Percentiles rank a stretch among this genome's conserved stretches.
Evolutionary conservation across 2,329 filamentous ascomycete genomes (phyloP).

Genomic region (Epichloe gansuensis): DNA sequence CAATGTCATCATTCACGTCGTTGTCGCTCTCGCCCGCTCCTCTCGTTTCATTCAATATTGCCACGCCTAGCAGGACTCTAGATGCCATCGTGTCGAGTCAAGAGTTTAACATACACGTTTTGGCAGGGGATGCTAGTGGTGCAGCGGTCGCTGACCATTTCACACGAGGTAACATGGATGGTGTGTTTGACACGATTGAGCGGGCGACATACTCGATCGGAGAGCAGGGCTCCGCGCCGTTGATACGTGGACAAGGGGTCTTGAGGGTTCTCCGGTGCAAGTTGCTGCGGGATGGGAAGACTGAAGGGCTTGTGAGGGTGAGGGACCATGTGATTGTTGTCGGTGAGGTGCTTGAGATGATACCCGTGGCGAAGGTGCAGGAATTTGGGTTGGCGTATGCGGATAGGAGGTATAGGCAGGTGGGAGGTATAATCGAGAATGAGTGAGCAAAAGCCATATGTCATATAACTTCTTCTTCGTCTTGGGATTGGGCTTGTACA

Average conservation of each 20-base stretch:
- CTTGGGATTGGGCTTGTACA: no score
- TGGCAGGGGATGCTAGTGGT: slow-evolving; percentile 34
- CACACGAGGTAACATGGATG: slow-evolving; percentile 33
- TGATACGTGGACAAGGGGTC: slow-evolving; percentile 40
- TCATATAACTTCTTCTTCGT: neutral
- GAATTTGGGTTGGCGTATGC: slow-evolving; percentile 37
- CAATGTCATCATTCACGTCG: slow-evolving; percentile 48
- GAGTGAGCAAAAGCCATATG: slow-evolving; percentile 1
- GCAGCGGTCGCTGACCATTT: slow-evolving; percentile 40
- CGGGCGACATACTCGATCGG: slow-evolving; percentile 4
- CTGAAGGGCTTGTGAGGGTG: slow-evolving; percentile 31
- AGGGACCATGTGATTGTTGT: slow-evolving; percentile 41
- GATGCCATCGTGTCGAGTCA: slow-evolving; percentile 33
- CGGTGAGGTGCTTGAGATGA: slow-evolving; percentile 36
- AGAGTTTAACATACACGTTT: slow-evolving; percentile 43
- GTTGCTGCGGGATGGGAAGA: slow-evolving; percentile 27
- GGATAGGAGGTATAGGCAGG: slow-evolving; percentile 34
- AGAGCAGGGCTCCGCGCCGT: slow-evolving; percentile 21
- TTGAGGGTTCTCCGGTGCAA: slow-evolving; percentile 34
- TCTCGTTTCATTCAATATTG: slow-evolving; percentile 45
- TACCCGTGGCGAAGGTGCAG: slow-evolving; percentile 19
- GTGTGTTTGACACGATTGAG: slow-evolving; percentile 21
- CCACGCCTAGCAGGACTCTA: slow-evolving; percentile 42
- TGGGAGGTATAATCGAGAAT: slow-evolving; percentile 23
- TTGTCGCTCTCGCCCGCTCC: slow-evolving; percentile 39